phyloP scores from a whole-genome alignment of 108 stramenopile species.

The Nitzschia palea region DNA sequence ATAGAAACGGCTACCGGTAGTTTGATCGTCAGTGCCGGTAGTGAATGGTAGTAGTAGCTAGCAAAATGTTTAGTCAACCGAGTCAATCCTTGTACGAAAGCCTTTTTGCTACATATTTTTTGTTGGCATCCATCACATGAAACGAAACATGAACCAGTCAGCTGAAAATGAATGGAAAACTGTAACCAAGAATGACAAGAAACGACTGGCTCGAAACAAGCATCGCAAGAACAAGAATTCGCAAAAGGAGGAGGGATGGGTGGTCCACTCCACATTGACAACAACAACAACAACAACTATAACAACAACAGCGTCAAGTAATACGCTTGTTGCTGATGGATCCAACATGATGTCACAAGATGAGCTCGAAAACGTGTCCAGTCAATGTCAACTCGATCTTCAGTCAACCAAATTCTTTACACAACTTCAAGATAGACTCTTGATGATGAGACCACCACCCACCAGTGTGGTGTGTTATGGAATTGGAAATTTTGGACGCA shows the following conservation, averaged over 20 bases:
- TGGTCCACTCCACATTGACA: neutral
- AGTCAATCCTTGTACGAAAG: too few species aligned
- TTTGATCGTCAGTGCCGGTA: too few species aligned
- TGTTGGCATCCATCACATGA: too few species aligned
- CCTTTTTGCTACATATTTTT: too few species aligned
- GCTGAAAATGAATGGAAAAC: slow-evolving; percentile 26
- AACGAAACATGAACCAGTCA: neutral
- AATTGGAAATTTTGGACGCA: slow-evolving; percentile 45
- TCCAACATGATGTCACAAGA: neutral
- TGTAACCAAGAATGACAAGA: slow-evolving; percentile 19
- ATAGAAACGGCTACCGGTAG: too few species aligned
- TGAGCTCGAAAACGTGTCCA: neutral
- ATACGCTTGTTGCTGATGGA: too few species aligned
- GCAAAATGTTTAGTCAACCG: too few species aligned
- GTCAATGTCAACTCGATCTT: neutral
- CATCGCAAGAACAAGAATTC: neutral
- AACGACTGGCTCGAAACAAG: slow-evolving; percentile 8
- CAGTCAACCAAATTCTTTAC: slow-evolving; percentile 1
- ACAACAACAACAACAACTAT: too few species aligned
- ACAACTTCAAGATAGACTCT: neutral
- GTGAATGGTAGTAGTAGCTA: too few species aligned
- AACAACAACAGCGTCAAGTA: too few species aligned
- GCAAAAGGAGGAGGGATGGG: neutral
- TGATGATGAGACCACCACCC: neutral
- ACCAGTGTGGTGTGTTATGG: slow-evolving; percentile 47